Evolutionary conservation across 305 asterid species (phyloP), one percentile per base, ranked within the genome.

Genomic region (Solanum chacoense): DNA sequence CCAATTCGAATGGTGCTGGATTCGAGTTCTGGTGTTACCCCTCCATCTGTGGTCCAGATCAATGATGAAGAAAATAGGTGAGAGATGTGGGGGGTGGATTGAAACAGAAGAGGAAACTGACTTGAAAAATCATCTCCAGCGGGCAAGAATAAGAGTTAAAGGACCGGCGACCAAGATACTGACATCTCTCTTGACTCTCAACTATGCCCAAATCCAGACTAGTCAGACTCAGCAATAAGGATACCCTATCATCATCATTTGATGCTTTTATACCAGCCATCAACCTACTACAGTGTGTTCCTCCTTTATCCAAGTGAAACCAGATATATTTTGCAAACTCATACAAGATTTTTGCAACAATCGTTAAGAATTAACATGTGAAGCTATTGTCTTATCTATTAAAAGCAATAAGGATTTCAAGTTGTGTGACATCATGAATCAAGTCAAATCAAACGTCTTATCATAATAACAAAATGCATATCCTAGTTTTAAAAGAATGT

Each of bases 401-500:
- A 80, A 80, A 80, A 31, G 22, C 32, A 55, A 84, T 22, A 84
- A 84, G 87, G 45, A 84, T 84, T 84, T 84, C 87, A 84, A 32
- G 31, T 84, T 31, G 87, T 22, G 89, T n/a, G 75, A 72, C 59
- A 13, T 75, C 74, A 45, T 31, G 31, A 78, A 75, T 8, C 85
- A 87, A 87, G 89, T 37, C 71, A 42, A 75, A 50, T 63, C 59
- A 86, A 50, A 86, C 6, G 13, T 20, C 50, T 35, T 65, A 72
- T 35, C 42, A 78, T 59, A 90, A 71, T 40, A 37, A 87, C 85
- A 87, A 55, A 88, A 87, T 72, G 75, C 40, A 50, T 71, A 74
- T 90, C 87, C 90, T 85, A 67, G 50, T 32, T 59, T 55, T 90
- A 79, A 90, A 81, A 89, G 88, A 87, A 24, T 40, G 80, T 79